These are phyloP conservation scores for Galerina sulciceps DNA, from an alignment of 768 basidiomycete species.

Conservation along the genomic window DNA sequence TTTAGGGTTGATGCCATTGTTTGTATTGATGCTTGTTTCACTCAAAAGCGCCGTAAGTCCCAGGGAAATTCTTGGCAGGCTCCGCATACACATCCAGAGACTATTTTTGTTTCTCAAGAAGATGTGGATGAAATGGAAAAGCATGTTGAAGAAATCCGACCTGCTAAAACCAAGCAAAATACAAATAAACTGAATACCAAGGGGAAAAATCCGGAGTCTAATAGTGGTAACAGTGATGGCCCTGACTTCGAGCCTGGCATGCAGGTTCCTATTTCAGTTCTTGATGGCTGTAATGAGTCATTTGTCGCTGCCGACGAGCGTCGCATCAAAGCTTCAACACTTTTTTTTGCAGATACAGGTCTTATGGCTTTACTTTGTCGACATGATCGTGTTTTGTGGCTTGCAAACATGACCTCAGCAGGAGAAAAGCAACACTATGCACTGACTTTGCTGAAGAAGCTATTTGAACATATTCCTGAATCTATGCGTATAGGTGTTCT, in stretches of 20 bases:
- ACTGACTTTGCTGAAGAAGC: not conserved
- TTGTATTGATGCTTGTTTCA: not conserved
- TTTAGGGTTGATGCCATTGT: not conserved
- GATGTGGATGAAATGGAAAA: not conserved
- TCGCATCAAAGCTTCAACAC: not conserved
- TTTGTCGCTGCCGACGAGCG: not conserved
- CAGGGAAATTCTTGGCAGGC: not conserved
- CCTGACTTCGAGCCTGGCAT: not conserved
- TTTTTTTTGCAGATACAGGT: not conserved
- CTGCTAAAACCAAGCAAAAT: too few species aligned
- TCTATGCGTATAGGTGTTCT: constrained; percentile 21
- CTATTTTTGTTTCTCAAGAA: not conserved
- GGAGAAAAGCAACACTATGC: too few species aligned
- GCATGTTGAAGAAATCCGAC: not conserved
- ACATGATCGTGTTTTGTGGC: too few species aligned
- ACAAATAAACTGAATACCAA: too few species aligned
- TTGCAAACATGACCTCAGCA: too few species aligned
- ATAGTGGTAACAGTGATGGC: not conserved
- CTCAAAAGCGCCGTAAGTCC: not conserved
- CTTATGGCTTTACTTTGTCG: not conserved
- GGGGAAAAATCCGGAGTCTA: too few species aligned
- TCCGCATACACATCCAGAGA: not conserved
- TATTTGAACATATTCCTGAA: not conserved
- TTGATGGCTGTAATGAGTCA: not conserved
- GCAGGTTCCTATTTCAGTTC: not conserved